Evolutionary conservation across 208 protist genomes (phyloP), one percentile per base, ranked within the genome.

Genomic region (Leptomonas pyrrhocoris): DNA sequence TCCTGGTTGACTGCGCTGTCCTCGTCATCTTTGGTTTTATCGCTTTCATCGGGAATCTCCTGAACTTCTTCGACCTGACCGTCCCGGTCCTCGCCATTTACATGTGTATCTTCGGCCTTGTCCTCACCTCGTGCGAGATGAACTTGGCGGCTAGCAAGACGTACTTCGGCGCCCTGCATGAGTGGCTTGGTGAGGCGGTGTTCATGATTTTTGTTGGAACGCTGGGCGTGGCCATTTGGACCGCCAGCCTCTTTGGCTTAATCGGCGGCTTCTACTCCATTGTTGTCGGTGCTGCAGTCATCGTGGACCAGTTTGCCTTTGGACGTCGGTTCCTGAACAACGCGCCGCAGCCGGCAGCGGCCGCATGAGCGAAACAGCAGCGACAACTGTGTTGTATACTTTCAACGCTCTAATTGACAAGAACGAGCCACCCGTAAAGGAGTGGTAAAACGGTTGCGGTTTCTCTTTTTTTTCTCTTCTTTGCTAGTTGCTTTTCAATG

Each of bases 141-240:
- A 61, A 68, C 43, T 21, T 81, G 23, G 49, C 50, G 43, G 42
- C 73, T 30, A 77, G 60, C 19, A 61, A 51, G 23, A 21, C 42
- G 18, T 61, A 73, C 43, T 85, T 85, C 55, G 80, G 76, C 27
- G 77, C 80, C 25, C 49, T 85, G 19, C 58, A 62, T 34, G 63
- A 78, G 51, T 69, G 70, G 68, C 45, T 78, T 16, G 80, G 80
- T 50, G 62, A 80, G 63, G 67, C 68, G 0, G 54, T 79, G 3
- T 85, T 79, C 40, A 81, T 81, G 49, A 74, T 85, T 15, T 85
- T 85, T 60, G 69, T 81, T 3, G 80, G 80, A 25, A 82, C 80
- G 1, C 50, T 85, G 1, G 80, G 80, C 27, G 59, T 85, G 16
- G 55, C 68, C 34, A 74, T 81, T 21, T 48, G 64, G 30, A 67